Evolutionary conservation across 306 rosid genomes (phyloP), one percentile per base, ranked within the genome.

Genomic region (Cucurbita moschata): DNA sequence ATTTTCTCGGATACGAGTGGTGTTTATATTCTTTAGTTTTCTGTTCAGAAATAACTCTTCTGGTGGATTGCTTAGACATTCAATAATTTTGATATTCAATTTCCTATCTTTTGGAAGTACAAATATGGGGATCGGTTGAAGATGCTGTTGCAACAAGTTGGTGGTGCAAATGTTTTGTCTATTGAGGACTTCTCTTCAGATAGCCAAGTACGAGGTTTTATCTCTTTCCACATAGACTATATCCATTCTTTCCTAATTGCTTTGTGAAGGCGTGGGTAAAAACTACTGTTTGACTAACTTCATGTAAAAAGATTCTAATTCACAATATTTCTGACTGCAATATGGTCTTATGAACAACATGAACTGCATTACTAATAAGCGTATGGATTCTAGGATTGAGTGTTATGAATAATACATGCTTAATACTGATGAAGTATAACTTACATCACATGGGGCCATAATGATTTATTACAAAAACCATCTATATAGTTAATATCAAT

Each of bases 81-180:
- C 42, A 54, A 47, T 66, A 71, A 61, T 37, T 21, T 51, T 16
- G 58, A 42, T 37, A 73, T 64, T 61, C 78, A 79, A 57, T 74
- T 57, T 76, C 39, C 47, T 74, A 57, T 52, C 73, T 79, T 61
- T 66, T 71, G 21, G 76, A 91, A 88, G 92, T 88, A 90, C 75
- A 87, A 83, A 73, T 86, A 84, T 56, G 77, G 86, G 81, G 83
- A 80, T 81, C 85, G 40, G 77, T 81, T 90, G 78, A 81, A 83
- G 78, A 82, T 83, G 76, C 77, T 88, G 77, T 72, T 93, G 78
- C 90, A 86, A 80, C 90, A 86, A 81, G 86, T 86, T 58, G 80
- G 88, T 76, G 96, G 96, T 74, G 97, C 92, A 74, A 86, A 86
- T 86, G 71, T 75, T 73, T 74, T 78, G 77, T 83, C 81, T 10